Evolutionary conservation across 805 yeast genomes (phyloP).

Genomic region (Helenozyma baotianmanensis): DNA sequence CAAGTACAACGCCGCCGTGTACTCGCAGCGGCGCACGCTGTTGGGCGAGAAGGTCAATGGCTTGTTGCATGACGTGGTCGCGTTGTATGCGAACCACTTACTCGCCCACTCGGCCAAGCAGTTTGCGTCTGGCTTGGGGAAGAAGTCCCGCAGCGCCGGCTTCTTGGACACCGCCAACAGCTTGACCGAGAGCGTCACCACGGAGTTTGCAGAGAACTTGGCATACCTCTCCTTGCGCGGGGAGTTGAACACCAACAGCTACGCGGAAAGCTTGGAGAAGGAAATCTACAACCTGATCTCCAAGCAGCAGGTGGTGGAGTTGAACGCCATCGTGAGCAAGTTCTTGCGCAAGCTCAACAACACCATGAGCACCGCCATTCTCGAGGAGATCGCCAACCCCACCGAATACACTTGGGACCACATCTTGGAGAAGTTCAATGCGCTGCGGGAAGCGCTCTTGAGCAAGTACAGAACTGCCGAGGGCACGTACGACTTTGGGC

Average conservation of each 20-base stretch:
- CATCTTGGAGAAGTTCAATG: constrained; percentile 22
- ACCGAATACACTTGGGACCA: constrained; percentile 26
- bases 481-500: constrained; percentile 51
- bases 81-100: constrained; percentile 18
- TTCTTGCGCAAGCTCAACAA: constrained; percentile 43
- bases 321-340: constrained; percentile 29
- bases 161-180: constrained; percentile 13
- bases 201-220: constrained; percentile 11
- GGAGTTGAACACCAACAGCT: constrained; percentile 21
- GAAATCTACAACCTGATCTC: constrained; percentile 25
- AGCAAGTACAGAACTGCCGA: constrained; percentile 14
- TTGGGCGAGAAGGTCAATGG: constrained; percentile 47
- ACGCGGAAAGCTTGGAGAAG: constrained; percentile 11
- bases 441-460: constrained; percentile 46
- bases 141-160: constrained; percentile 7
- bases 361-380: constrained; percentile 48
- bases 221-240: constrained; percentile 25
- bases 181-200: constrained; percentile 8
- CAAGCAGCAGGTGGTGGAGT: constrained; percentile 33
- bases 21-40: constrained; percentile 52
- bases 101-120: constrained; percentile 3
- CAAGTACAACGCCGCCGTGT: constrained; percentile 65
- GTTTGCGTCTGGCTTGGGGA: constrained; percentile 10
- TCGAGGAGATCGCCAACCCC: constrained; percentile 48
- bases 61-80: constrained; percentile 38